Evolutionary conservation across 805 yeast genomes (phyloP).

Genomic region (Starmerella sirachaensis): DNA sequence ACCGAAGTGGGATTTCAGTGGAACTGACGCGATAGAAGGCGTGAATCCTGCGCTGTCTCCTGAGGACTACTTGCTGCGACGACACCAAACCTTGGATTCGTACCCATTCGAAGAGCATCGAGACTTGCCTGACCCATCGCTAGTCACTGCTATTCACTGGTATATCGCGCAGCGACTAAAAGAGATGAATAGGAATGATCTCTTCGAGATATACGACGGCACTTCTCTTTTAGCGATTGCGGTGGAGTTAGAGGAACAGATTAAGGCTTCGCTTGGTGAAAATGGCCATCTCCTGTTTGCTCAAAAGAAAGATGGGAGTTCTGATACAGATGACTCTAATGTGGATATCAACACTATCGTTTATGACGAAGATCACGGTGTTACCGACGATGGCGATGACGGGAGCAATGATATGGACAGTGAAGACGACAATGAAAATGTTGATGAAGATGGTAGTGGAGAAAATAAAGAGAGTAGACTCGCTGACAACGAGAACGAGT

Average conservation of each 20-base stretch:
- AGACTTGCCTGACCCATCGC: constrained; percentile 14
- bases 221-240: constrained; percentile 17
- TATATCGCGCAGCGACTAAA: constrained; percentile 11
- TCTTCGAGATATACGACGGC: constrained; percentile 11
- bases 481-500: too few species aligned
- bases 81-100: constrained; percentile 2
- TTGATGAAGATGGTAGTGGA: neutral
- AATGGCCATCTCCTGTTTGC: constrained; percentile 18
- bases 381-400: too few species aligned
- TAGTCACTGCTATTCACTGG: constrained; percentile 15
- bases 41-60: constrained; percentile 11
- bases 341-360: neutral
- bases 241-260: constrained; percentile 16
- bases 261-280: constrained; percentile 11
- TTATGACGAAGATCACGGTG: too few species aligned
- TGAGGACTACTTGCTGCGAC: constrained; percentile 14
- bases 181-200: neutral
- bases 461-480: too few species aligned
- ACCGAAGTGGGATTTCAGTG: neutral
- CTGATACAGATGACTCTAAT: neutral
- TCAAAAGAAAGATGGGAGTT: neutral
- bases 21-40: neutral
- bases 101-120: constrained; percentile 18
- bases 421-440: neutral
- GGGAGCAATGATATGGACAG: too few species aligned